A percentile compares a stretch with the other conserved stretches of the same genome.
Evolutionary conservation across 2,329 filamentous ascomycete genomes (phyloP).

Genomic region (Pseudopyrenochaeta lycopersici): DNA sequence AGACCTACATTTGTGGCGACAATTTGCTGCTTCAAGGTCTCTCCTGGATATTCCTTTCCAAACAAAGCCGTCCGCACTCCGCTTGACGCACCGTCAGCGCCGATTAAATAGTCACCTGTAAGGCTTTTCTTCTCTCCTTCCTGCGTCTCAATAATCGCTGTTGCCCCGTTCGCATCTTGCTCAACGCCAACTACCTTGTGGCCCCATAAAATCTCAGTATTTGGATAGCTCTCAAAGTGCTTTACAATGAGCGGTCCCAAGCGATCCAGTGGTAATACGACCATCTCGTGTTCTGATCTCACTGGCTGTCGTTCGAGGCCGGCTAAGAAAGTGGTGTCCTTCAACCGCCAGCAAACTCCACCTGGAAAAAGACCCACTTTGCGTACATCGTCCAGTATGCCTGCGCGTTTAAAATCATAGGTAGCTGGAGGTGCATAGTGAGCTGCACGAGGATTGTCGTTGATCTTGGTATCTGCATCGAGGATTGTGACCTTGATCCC

Average conservation of each 20-base stretch:
- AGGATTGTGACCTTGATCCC: slow-evolving; percentile 64
- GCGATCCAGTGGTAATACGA: slow-evolving; percentile 41
- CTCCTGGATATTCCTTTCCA: slow-evolving; percentile 61
- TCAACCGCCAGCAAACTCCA: slow-evolving; percentile 57
- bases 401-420: slow-evolving; percentile 66
- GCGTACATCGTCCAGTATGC: slow-evolving; percentile 63
- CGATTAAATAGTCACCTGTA: slow-evolving; percentile 44
- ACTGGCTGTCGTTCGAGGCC: slow-evolving; percentile 43
- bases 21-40: slow-evolving; percentile 68
- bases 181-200: slow-evolving; percentile 43
- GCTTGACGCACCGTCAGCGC: slow-evolving; percentile 47
- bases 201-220: slow-evolving; percentile 41
- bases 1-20: slow-evolving; percentile 67
- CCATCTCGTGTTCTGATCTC: slow-evolving; percentile 37
- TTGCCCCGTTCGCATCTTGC: slow-evolving; percentile 40
- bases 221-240: slow-evolving; percentile 38
- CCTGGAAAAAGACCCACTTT: slow-evolving; percentile 53
- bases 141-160: slow-evolving; percentile 35
- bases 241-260: slow-evolving; percentile 38
- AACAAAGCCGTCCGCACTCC: slow-evolving; percentile 43
- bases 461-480: slow-evolving; percentile 64
- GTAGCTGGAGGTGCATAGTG: slow-evolving; percentile 69
- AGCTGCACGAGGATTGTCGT: slow-evolving; percentile 69
- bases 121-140: slow-evolving; percentile 36
- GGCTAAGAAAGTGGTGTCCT: slow-evolving; percentile 41